Base-by-base conservation (phyloP, 2,329 filamentous ascomycete species). In the Trichophyton benhamiae region DNA sequence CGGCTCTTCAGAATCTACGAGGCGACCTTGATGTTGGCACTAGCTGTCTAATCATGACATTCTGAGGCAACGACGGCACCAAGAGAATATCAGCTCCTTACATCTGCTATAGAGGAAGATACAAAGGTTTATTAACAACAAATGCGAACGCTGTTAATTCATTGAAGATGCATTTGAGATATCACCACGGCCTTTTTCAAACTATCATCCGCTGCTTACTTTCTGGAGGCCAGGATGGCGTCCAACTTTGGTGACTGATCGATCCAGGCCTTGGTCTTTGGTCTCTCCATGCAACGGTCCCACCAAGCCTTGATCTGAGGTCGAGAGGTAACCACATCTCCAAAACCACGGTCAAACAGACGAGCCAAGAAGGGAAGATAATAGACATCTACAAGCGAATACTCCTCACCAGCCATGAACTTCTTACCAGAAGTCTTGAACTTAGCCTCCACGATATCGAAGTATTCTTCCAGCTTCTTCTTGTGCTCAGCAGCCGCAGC, bases 351-450 rank as follows among this genome's bases (percentile, higher is more conserved):
- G 7, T 68, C 73, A 62, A 78, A 74, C 63, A 79, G 71, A 64
- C 75, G 74, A 61, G 72, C 72, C 17, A 79, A 70, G 63, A 77
- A 64, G 3, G 77, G 77, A 66, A 79, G 75, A 64, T 80, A 79
- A 70, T 76, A 77, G 65, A 80, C 77, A 67, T 80, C 78, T 44
- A 69, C 67, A 15, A 79, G 73, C 36, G 73, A 75, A 63, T 78
- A 79, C 9, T 71, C 61, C 2, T 73, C 67, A 59, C 77, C 78
- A 55, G 76, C 76, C 76, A 79, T 78, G 67, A 77, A 79, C 60
- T 62, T 55, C 17, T 62, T 30, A 13, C 60, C 62, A 15, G 15
- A 73, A 68, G 30, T 67, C 71, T 3, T 73, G 46, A 63, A 59
- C 36, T 30, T 25, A n/a, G 57, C 36, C 48, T 65, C 58, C 42